phyloP scores from a whole-genome alignment of 2,329 filamentous ascomycete species.

The Fusarium heterosporum region DNA sequence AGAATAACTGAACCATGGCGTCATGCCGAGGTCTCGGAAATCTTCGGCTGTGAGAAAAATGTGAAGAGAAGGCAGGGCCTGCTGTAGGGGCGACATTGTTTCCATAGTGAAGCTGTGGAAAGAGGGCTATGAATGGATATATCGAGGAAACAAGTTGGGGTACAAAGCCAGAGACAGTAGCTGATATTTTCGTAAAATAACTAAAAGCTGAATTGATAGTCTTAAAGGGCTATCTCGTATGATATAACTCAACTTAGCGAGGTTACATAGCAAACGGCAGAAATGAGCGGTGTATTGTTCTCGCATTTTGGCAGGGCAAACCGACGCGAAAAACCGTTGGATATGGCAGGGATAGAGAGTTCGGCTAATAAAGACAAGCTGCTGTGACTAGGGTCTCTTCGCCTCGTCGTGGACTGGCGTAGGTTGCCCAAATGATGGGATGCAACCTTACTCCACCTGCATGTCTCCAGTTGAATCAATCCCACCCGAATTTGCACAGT shows the following conservation, averaged over 20 bases:
- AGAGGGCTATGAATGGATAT: no score
- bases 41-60: constrained; percentile 16
- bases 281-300: constrained; percentile 31
- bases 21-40: constrained; percentile 30
- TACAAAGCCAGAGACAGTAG: background rate
- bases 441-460: constrained; percentile 15
- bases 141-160: background rate
- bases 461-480: constrained; percentile 1
- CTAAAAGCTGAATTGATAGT: constrained; percentile 19
- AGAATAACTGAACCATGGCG: constrained; percentile 39
- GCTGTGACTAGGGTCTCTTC: constrained; percentile 8
- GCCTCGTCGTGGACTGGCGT: background rate
- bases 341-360: background rate
- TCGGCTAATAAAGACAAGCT: constrained; percentile 7
- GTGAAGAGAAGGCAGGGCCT: constrained; percentile 16
- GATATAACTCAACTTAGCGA: constrained; percentile 23
- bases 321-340: constrained; percentile 26
- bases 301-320: constrained; percentile 13
- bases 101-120: constrained; percentile 23
- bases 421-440: constrained; percentile 12
- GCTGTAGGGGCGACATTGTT: constrained; percentile 28
- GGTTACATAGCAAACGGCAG: constrained; percentile 31
- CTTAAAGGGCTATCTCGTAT: constrained; percentile 19
- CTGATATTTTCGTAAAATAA: background rate
- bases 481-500: background rate